Percentiles rank a stretch among this genome's conserved stretches.
These are phyloP conservation scores for Ogataea philodendri DNA, from an alignment of 805 yeast genomes.

Conservation along the genomic window DNA sequence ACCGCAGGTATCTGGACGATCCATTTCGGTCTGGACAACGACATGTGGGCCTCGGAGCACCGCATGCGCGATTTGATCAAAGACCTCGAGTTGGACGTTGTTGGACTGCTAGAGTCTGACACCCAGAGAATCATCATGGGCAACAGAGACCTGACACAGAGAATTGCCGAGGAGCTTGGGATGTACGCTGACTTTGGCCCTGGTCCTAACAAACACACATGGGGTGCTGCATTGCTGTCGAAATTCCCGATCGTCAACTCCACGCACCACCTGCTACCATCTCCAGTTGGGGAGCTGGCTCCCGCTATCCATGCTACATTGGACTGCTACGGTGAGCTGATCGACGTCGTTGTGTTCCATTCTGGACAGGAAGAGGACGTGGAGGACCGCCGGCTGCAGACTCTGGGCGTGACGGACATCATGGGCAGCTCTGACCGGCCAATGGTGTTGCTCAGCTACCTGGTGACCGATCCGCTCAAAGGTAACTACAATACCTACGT, in stretches of 20 bases:
- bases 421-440: constrained; percentile 86
- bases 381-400: constrained; percentile 87
- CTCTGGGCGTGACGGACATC: constrained; percentile 67
- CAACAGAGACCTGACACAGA: constrained; percentile 89
- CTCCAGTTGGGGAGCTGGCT: constrained; percentile 97
- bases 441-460: constrained; percentile 80
- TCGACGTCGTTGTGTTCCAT: constrained; percentile 96
- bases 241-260: constrained; percentile 92
- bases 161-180: constrained; percentile 85
- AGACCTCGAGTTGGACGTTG: constrained; percentile 87
- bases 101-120: constrained; percentile 89
- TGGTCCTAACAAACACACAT: constrained; percentile 95
- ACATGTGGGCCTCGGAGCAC: constrained; percentile 95
- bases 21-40: constrained; percentile 95
- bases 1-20: constrained; percentile 99
- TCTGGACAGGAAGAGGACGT: constrained; percentile 97
- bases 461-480: constrained; percentile 81
- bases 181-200: constrained; percentile 98
- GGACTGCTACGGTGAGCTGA: constrained; percentile 80
- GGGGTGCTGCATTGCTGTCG: constrained; percentile 93
- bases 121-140: constrained; percentile 95
- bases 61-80: constrained; percentile 80
- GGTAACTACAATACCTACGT: constrained; percentile 94
- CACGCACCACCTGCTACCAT: constrained; percentile 87
- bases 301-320: constrained; percentile 97